Evolutionary conservation across 2,329 filamentous ascomycete genomes (phyloP), one percentile per base, ranked within the genome.

Genomic region (Fusarium tanahbumbuense): DNA sequence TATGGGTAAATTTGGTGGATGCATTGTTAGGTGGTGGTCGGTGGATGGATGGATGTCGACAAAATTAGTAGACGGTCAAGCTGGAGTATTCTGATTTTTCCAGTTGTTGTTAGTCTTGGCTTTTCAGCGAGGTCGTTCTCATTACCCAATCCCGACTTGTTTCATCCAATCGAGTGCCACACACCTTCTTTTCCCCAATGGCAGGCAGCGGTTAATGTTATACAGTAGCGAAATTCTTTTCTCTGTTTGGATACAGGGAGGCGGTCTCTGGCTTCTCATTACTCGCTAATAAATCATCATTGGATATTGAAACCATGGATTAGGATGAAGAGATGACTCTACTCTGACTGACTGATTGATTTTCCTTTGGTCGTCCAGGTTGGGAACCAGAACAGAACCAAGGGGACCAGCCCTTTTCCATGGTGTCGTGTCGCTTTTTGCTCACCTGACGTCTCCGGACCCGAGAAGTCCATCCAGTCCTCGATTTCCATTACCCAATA

Each of bases 401-500:
- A 23, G 22, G n/a, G 48, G 30, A 34, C 69, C 69, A 61, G 57
- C 58, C 68, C 55, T 64, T 64, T 63, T 64, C 70, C 71, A 65
- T 71, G 65, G 70, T 70, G 70, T 71, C 66, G 63, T 67, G 62
- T 67, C 41, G n/a, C 22, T 30, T 47, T 44, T 68, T 76, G 73
- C 73, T 75, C 73, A 76, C 73, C 74, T 76, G 74, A 76, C 73
- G 56, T 62, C 37, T 58, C 64, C 54, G 50, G 57, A 52, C 60
- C 64, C 64, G 70, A 68, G 34, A 74, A 64, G 73, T 77, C 78
- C 81, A 82, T 77, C 79, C 81, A 82, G 77, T 78, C 76, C 77
- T 78, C 76, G 76, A 79, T 84, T 85, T 84, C 74, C 73, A 84
- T 85, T 85, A 84, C 83, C 76, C 81, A 84, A 85, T 84, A 72